These are phyloP conservation scores for Boletus rex-veris DNA, from an alignment of 768 basidiomycete species.

Conservation along the genomic window DNA sequence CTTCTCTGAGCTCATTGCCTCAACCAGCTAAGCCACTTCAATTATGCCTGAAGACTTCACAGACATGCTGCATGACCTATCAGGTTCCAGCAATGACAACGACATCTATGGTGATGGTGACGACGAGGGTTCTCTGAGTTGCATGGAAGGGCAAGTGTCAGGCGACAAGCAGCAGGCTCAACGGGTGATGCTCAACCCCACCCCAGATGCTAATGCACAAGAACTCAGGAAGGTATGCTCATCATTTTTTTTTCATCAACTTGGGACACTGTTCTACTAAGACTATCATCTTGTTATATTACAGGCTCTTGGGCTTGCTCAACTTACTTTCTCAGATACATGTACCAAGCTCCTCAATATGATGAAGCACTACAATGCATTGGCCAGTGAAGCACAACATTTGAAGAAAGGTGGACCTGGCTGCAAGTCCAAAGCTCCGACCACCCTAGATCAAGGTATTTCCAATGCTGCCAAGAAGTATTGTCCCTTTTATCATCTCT, in stretches of 20 bases:
- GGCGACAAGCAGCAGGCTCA: not conserved
- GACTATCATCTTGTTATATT: not conserved
- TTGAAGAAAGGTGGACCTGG: not conserved
- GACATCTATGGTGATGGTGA: not conserved
- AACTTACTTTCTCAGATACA: not conserved
- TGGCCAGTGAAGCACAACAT: not conserved
- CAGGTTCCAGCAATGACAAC: not conserved
- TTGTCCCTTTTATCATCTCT: not conserved
- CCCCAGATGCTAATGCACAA: not conserved
- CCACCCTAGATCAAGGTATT: not conserved
- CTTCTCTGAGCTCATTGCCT: not conserved
- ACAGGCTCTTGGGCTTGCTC: not conserved
- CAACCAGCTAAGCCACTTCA: not conserved
- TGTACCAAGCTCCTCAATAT: not conserved
- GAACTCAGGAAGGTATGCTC: not conserved
- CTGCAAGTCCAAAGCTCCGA: not conserved
- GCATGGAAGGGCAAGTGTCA: not conserved
- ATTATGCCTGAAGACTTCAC: not conserved
- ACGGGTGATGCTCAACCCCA: not conserved
- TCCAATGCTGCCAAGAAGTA: not conserved
- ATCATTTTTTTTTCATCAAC: not conserved
- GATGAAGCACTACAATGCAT: not conserved
- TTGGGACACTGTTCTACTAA: not conserved
- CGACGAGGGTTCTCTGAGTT: not conserved
- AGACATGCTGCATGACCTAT: not conserved